These are phyloP conservation scores for Coniosporium tulheliwenetii DNA, from an alignment of 2,329 filamentous ascomycete genomes.

Conservation along the genomic window DNA sequence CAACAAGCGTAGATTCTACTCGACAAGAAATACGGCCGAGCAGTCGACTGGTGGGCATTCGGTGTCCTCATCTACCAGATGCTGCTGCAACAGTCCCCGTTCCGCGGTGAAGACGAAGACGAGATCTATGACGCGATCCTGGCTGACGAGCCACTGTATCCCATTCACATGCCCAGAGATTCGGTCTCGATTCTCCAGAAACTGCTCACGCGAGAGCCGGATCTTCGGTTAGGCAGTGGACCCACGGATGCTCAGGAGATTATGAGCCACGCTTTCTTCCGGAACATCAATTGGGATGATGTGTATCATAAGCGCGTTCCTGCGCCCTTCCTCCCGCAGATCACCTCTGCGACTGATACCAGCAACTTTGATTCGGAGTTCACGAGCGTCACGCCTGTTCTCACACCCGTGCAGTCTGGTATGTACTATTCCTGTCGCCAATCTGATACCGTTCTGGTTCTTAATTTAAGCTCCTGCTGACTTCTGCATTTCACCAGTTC, in stretches of 20 bases:
- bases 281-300: slow-evolving; percentile 97
- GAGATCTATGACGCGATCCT: slow-evolving; percentile 99
- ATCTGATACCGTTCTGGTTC: slow-evolving; percentile 4
- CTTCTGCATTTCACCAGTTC: slow-evolving; percentile 38
- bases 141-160: slow-evolving; percentile 91
- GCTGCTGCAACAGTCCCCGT: slow-evolving; percentile 95
- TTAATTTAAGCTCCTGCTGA: slow-evolving; percentile 9
- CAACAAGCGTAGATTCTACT: slow-evolving; percentile 57
- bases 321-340: slow-evolving; percentile 77
- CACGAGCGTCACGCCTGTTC: slow-evolving; percentile 90
- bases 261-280: slow-evolving; percentile 97
- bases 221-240: slow-evolving; percentile 80
- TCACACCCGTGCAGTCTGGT: slow-evolving; percentile 96
- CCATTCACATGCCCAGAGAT: slow-evolving; percentile 96
- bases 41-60: slow-evolving; percentile 99
- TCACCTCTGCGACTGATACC: slow-evolving; percentile 90
- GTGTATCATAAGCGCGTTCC: slow-evolving; percentile 89
- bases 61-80: slow-evolving; percentile 98
- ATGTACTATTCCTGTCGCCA: slow-evolving; percentile 27
- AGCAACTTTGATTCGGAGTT: slow-evolving; percentile 99
- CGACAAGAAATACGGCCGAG: slow-evolving; percentile 95
- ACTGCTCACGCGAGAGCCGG: slow-evolving; percentile 85
- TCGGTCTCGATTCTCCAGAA: slow-evolving; percentile 97
- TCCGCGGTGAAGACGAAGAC: slow-evolving; percentile 96
- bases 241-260: slow-evolving; percentile 96